phyloP scores from a whole-genome alignment of 805 yeast genomes.

The Candida multigemmis region DNA sequence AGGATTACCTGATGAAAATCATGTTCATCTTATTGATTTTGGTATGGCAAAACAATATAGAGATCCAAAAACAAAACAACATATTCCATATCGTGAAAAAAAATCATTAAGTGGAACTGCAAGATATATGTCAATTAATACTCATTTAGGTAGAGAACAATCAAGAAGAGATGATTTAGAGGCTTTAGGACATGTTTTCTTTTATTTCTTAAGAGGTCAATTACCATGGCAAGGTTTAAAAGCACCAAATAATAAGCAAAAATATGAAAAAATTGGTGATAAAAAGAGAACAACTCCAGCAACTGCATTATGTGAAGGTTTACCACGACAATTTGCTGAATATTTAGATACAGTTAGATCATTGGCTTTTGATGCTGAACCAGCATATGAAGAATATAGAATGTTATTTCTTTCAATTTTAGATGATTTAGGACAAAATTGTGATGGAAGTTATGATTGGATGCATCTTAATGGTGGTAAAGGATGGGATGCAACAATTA shows the following conservation, averaged over 20 bases:
- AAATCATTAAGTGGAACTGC: constrained; percentile 96
- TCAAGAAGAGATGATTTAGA: constrained; percentile 94
- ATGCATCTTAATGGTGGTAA: constrained; percentile 90
- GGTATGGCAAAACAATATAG: constrained; percentile 99
- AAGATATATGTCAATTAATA: constrained; percentile 96
- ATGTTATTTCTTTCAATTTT: constrained; percentile 52
- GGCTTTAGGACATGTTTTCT: constrained; percentile 92
- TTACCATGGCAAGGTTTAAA: constrained; percentile 98
- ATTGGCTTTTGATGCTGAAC: constrained; percentile 86
- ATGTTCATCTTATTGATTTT: constrained; percentile 86
- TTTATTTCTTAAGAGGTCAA: constrained; percentile 88
- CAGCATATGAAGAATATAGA: constrained; percentile 77
- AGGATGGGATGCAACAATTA: constrained; percentile 89
- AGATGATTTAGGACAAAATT: constrained; percentile 45
- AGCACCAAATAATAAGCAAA: constrained; percentile 96
- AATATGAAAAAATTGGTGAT: constrained; percentile 95
- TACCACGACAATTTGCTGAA: constrained; percentile 89
- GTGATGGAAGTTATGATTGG: constrained; percentile 96
- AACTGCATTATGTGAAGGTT: constrained; percentile 76
- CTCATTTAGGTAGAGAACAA: constrained; percentile 96
- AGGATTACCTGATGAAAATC: constrained; percentile 72
- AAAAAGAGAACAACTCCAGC: constrained; percentile 88
- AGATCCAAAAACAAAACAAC: constrained; percentile 92
- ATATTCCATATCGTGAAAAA: constrained; percentile 94
- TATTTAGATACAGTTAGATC: constrained; percentile 84